Base-by-base conservation (phyloP, 257 asterid genomes). In the Echites panduratus region DNA sequence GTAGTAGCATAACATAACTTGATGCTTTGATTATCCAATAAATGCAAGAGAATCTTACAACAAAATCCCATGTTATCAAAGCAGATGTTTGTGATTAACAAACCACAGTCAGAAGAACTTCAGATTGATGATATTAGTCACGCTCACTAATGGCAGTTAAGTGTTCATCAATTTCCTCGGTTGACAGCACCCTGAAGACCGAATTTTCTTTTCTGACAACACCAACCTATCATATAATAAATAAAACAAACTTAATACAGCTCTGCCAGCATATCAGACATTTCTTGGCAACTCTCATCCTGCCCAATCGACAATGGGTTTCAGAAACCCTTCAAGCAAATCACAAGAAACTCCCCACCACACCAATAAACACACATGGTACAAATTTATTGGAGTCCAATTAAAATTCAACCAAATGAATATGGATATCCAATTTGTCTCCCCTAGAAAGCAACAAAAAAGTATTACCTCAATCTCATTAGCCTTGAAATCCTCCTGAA, bases 401-500 rank as follows among this genome's bases (percentile, higher is more conserved):
- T 32, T 32, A 32, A n/a, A n/a, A n/a, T n/a, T n/a, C n/a, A n/a
- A n/a, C n/a, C 38, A 32, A 32, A 32, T 32, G 38, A 32, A 32
- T 32, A 32, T 32, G 38, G 38, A 32, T 32, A 32, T 32, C 38
- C 38, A 32, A n/a, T n/a, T 3, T 32, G 38, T 32, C 38, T 32
- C 38, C 38, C 38, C 38, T 26, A 29, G 44, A 20, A 35, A 45
- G 58, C 57, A 14, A 20, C 5, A 59, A 56, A 74, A 53, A 76
- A 9, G 53, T n/a, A 65, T n/a, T 88, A 93, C 98, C 98, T 94
- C 98, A 74, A 94, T 94, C 82, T 94, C 98, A 82, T 84, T 94
- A 77, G 98, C 96, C 87, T 91, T 94, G 83, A 93, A 93, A 84
- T 93, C 98, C 79, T 94, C 98, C 81, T 94, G 98, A 17, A 94